A percentile compares a stretch with the other conserved stretches of the same genome.
phyloP scores from a whole-genome alignment of 139 green algal species.

The Spirogloea muscicola region DNA sequence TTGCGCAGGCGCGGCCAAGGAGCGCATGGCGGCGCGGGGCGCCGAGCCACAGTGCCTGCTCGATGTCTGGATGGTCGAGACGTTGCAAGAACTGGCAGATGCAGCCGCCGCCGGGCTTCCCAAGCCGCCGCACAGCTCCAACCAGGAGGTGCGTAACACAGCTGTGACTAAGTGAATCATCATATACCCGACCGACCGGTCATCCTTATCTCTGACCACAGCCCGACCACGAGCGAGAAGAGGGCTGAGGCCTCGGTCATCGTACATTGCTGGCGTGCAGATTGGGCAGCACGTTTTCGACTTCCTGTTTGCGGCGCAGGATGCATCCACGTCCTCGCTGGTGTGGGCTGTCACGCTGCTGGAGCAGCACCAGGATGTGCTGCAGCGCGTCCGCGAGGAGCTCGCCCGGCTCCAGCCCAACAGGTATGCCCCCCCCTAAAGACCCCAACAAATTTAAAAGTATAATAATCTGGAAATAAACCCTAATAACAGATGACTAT shows the following conservation, averaged over 20 bases:
- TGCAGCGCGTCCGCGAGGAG: background rate
- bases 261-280: no score
- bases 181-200: no score
- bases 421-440: background rate
- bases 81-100: slow-evolving; percentile 63
- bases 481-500: no score
- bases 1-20: slow-evolving; percentile 58
- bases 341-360: slow-evolving; percentile 76
- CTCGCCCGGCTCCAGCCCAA: background rate
- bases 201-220: no score
- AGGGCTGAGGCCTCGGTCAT: no score
- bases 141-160: slow-evolving; percentile 68
- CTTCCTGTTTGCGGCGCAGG: slow-evolving; percentile 84
- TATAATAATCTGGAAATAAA: no score
- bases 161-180: no score
- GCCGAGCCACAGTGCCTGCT: slow-evolving; percentile 71
- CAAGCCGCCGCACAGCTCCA: slow-evolving; percentile 55
- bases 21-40: slow-evolving; percentile 49
- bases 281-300: slow-evolving; percentile 74
- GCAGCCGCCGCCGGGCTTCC: slow-evolving; percentile 57
- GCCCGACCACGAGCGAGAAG: no score
- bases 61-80: slow-evolving; percentile 62
- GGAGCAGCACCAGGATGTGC: slow-evolving; percentile 63
- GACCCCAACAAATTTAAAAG: no score
- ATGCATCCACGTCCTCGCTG: slow-evolving; percentile 76